Conservation (phyloP, 202 grass and related monocot species). For the Sporobolus alterniflorus region DNA sequence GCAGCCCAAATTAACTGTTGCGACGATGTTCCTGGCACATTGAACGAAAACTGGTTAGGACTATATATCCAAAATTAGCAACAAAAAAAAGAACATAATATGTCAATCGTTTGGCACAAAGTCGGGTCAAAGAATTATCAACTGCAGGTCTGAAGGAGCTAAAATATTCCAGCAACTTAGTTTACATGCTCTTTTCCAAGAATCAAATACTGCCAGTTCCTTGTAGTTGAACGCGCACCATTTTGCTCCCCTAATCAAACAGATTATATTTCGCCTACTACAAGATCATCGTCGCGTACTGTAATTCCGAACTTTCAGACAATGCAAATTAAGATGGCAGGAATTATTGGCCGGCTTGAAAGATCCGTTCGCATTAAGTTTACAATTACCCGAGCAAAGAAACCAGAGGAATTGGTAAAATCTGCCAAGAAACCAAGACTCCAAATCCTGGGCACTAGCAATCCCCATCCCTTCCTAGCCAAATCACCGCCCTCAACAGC, state of each 20-base stretch:
- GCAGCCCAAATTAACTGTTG: constrained; percentile 30
- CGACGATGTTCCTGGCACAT: constrained; percentile 27
- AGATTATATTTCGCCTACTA: neutral
- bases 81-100: neutral
- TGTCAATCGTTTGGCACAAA: too few species aligned
- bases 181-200: neutral
- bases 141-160: too few species aligned
- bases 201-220: neutral
- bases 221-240: neutral
- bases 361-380: neutral
- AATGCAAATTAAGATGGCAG: neutral
- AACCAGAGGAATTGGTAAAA: neutral
- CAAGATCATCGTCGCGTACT: neutral
- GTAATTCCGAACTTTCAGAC: neutral
- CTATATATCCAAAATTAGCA: neutral
- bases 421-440: neutral
- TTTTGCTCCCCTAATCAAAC: neutral
- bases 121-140: too few species aligned
- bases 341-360: neutral
- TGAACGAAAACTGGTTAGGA: neutral
- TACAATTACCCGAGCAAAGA: neutral
- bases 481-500: too few species aligned
- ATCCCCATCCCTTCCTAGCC: too few species aligned
- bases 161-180: too few species aligned
- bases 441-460: neutral